Evolutionary conservation across 2,329 filamentous ascomycete genomes (phyloP).

Genomic region (Verticillium isaacii): DNA sequence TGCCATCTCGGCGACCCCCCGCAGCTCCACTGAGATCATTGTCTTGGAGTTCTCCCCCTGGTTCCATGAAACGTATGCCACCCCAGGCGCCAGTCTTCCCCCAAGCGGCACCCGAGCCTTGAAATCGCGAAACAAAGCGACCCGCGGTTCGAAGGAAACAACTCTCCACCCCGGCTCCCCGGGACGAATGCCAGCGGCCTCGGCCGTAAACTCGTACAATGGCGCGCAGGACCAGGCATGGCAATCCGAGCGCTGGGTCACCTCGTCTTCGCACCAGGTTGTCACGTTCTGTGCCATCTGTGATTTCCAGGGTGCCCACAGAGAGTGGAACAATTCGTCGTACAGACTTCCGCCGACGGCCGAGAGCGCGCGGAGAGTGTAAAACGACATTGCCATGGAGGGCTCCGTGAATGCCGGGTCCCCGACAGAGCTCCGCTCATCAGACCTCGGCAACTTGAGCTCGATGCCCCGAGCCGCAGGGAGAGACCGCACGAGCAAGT

Average conservation of each 20-base stretch:
- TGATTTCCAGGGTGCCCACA: constrained; percentile 13
- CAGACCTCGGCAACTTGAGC: neutral
- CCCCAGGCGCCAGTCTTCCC: neutral
- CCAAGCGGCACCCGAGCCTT: neutral
- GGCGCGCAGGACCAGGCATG: constrained; percentile 16
- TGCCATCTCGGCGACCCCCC: neutral
- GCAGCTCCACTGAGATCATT: neutral
- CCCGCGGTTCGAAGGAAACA: constrained; percentile 10
- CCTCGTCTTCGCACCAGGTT: constrained; percentile 15
- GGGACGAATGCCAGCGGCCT: constrained; percentile 11
- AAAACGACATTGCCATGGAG: constrained; percentile 15
- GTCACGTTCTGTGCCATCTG: constrained; percentile 11
- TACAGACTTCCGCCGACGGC: constrained; percentile 8
- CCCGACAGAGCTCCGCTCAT: neutral
- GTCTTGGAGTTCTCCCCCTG: neutral
- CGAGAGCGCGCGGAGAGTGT: constrained; percentile 11
- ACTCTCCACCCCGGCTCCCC: constrained; percentile 8
- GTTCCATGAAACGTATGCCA: neutral
- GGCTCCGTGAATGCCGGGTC: neutral
- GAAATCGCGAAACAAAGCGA: neutral
- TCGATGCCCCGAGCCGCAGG: neutral
- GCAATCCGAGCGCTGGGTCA: constrained; percentile 14
- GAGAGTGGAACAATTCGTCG: constrained; percentile 9
- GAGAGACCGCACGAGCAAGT: constrained; percentile 11
- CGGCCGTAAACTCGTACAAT: constrained; percentile 15